Percentiles rank a stretch among this genome's conserved stretches.
phyloP scores from a whole-genome alignment of 2,329 filamentous ascomycete species.

The Arthrinium phaeospermum region DNA sequence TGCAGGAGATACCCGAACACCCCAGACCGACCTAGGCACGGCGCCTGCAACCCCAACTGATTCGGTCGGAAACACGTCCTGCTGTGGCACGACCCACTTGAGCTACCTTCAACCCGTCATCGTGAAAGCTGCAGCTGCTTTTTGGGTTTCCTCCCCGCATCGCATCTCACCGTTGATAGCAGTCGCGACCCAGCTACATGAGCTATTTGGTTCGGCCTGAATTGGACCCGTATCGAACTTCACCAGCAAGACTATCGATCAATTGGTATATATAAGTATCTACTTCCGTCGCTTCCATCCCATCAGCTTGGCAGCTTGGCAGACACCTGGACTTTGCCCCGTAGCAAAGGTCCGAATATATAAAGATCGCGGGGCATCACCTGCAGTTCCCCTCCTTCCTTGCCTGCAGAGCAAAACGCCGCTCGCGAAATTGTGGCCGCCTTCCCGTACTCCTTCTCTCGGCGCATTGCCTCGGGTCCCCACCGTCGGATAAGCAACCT shows the following conservation, averaged over 20 bases:
- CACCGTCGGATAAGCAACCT: not conserved
- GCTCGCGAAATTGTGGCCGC: not conserved
- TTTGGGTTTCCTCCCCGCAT: slow-evolving; percentile 12
- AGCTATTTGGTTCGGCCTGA: not conserved
- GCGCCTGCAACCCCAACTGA: not conserved
- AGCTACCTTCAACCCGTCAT: slow-evolving; percentile 16
- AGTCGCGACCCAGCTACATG: not conserved
- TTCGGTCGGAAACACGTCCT: slow-evolving; percentile 4
- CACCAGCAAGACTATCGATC: not conserved
- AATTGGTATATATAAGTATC: not conserved
- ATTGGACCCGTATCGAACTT: not conserved
- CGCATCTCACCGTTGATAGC: slow-evolving; percentile 1
- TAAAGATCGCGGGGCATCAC: not conserved
- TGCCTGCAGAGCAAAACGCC: not conserved
- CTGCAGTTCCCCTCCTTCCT: not conserved
- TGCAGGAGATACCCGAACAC: not conserved
- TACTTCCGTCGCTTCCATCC: not conserved
- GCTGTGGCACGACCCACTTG: not conserved
- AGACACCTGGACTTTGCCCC: not conserved
- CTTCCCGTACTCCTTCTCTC: not conserved
- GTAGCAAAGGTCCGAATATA: not conserved
- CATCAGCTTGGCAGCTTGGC: not conserved
- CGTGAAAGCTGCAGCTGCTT: slow-evolving; percentile 14
- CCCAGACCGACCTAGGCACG: not conserved
- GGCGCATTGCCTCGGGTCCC: slow-evolving; percentile 7